Conservation (phyloP, 2,329 filamentous ascomycete genomes). For the Coleophoma crateriformis region DNA sequence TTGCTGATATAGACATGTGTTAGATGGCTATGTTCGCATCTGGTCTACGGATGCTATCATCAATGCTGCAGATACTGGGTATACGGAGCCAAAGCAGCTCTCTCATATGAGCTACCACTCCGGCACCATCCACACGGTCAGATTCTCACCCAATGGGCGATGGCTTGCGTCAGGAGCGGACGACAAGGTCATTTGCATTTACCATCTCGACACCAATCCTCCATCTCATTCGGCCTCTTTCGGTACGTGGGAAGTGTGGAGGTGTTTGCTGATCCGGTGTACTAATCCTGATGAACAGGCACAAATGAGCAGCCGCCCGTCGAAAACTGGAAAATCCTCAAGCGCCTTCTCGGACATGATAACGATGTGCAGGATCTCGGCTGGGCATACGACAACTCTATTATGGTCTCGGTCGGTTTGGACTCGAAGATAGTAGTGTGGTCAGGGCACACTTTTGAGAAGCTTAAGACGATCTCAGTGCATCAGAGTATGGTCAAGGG, state of each 20-base stretch:
- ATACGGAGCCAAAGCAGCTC: constrained; percentile 80
- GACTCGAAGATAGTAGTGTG: constrained; percentile 98
- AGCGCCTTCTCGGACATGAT: constrained; percentile 90
- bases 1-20: constrained; percentile 5
- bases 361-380: constrained; percentile 98
- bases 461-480: constrained; percentile 85
- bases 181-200: constrained; percentile 98
- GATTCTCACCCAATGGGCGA: constrained; percentile 91
- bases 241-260: constrained; percentile 44
- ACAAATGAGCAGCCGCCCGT: constrained; percentile 86
- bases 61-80: constrained; percentile 67
- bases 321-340: constrained; percentile 96
- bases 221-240: constrained; percentile 74
- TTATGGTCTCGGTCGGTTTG: constrained; percentile 90
- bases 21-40: constrained; percentile 92
- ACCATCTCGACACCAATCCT: constrained; percentile 74
- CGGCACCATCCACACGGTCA: constrained; percentile 92
- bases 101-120: constrained; percentile 98
- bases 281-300: constrained; percentile 31
- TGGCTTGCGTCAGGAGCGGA: constrained; percentile 96
- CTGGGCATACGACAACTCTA: constrained; percentile 94
- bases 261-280: too few species aligned
- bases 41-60: constrained; percentile 96
- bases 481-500: constrained; percentile 98
- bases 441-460: constrained; percentile 98